A percentile compares a stretch with the other conserved stretches of the same genome.
These are phyloP conservation scores for Clavaria fumosa DNA, from an alignment of 768 basidiomycete species.

Conservation along the genomic window DNA sequence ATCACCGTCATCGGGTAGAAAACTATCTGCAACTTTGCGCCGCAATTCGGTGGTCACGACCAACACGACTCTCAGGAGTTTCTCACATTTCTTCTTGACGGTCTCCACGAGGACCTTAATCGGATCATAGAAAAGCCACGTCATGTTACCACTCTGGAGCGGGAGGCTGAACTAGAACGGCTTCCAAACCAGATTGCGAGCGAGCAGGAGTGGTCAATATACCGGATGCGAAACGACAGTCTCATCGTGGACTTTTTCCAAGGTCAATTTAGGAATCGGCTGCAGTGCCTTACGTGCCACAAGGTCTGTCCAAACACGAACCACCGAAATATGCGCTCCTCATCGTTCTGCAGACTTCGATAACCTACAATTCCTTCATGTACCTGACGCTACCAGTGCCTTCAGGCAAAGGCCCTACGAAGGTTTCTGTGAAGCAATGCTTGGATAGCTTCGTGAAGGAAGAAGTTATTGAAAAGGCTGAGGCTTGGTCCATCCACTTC, in stretches of 20 bases:
- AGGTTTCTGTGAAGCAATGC: constrained; percentile 63
- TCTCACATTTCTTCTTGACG: constrained; percentile 84
- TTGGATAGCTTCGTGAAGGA: constrained; percentile 82
- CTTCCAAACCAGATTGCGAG: constrained; percentile 79
- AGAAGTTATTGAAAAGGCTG: constrained; percentile 82
- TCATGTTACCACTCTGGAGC: constrained; percentile 50
- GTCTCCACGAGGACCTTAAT: constrained; percentile 81
- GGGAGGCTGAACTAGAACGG: constrained; percentile 79
- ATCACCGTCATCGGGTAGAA: constrained; percentile 16
- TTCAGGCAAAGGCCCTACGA: constrained; percentile 32
- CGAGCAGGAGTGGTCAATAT: constrained; percentile 85
- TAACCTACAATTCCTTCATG: constrained; percentile 94
- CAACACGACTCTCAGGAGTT: constrained; percentile 99
- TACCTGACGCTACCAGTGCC: constrained; percentile 88
- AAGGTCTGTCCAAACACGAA: no score
- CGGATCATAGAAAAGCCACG: constrained; percentile 60
- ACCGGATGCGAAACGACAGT: constrained; percentile 81
- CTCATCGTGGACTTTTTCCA: constrained; percentile 96
- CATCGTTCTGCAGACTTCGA: constrained; percentile 74
- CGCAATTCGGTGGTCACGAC: constrained; percentile 70
- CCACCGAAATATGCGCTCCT: no score
- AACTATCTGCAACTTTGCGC: constrained; percentile 33
- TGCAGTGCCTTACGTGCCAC: constrained; percentile 82
- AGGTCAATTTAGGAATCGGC: constrained; percentile 83
- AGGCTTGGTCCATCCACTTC: constrained; percentile 62